Evolutionary conservation across 192 early-diverging fungal species (phyloP), one percentile per base, ranked within the genome.

Genomic region (Coemansia sp.): DNA sequence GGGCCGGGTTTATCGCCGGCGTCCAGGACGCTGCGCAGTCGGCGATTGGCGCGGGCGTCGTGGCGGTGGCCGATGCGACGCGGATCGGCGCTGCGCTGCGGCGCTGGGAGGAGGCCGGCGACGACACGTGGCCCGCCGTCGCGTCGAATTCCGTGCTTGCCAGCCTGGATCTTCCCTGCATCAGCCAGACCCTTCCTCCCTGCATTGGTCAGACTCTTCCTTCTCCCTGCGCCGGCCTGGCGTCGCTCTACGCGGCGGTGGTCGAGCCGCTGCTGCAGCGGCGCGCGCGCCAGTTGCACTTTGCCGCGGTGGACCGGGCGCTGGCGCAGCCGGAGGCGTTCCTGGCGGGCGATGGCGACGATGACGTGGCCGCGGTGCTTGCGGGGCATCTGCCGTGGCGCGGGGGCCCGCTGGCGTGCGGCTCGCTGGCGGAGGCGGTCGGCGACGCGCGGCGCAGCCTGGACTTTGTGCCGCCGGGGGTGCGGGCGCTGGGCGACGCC

Each of bases 351-450:
- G 72, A 43, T 63, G 40, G n/a, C 20, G 9, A 27, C 4, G 72
- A 43, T 63, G 40, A 25, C 9, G n/a, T 59, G 0, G 22, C 24
- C 3, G 73, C 72, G 11, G 62, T 73, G 20, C 27, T 38, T 1
- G 62, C 79, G 0, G 79, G 79, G 24, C 61, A 64, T 11, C 47
- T 76, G 59, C 67, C 79, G 38, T 82, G 79, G 79, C 73, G 42
- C 0, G 31, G 27, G 8, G 29, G n/a, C n/a, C 29, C 2, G 43
- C 38, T 9, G 46, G 59, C 36, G 38, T 7, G 20, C 45, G 20
- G 40, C 36, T 4, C 42, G 15, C 22, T 65, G 39, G 46, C 27
- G 0, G 51, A 47, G 53, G 59, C 76, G 60, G 53, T 15, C 0
- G 54, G 29, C 1, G 60, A 73, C 14, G 58, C 73, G 11, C 19